phyloP scores from a whole-genome alignment of 78 protist genomes.

The Dictyostelium citrinum region DNA sequence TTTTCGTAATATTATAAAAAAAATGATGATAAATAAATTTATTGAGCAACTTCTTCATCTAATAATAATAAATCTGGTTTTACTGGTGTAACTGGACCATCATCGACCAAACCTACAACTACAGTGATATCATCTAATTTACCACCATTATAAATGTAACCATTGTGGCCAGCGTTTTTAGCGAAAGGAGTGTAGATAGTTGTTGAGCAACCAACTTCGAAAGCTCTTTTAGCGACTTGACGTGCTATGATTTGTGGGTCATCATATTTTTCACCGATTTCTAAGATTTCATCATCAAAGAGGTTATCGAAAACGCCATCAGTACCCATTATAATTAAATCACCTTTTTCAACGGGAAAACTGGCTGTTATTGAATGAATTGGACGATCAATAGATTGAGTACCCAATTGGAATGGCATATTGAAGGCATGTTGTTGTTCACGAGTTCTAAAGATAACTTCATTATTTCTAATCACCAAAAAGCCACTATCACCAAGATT shows the following conservation, averaged over 20 bases:
- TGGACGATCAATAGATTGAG: conserved; percentile 76
- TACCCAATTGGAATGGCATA: conserved; percentile 87
- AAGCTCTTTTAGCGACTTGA: conserved; percentile 51
- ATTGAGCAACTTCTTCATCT: conserved; percentile 11
- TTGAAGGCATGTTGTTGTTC: conserved; percentile 89
- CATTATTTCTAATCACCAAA: conserved; percentile 54
- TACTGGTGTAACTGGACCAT: conserved; percentile 20
- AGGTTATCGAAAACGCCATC: conserved; percentile 91
- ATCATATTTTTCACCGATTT: background rate
- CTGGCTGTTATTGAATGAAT: conserved; percentile 26
- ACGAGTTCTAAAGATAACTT: conserved; percentile 59
- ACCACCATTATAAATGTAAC: conserved; percentile 69
- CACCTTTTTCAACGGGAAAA: conserved; percentile 70
- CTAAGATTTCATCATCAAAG: conserved; percentile 77
- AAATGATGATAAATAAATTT: background rate
- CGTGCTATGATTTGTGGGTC: conserved; percentile 63
- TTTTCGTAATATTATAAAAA: background rate
- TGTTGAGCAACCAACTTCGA: conserved; percentile 46
- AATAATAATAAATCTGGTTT: conserved; percentile 31
- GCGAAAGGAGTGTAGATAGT: conserved; percentile 69
- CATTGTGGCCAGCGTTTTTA: conserved; percentile 68
- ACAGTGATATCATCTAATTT: conserved; percentile 81
- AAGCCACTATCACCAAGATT: conserved; percentile 91
- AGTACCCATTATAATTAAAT: conserved; percentile 82
- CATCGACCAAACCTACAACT: conserved; percentile 56